These are phyloP conservation scores for Thalassiosira exigua DNA, from an alignment of 352 stramenopile species.

Conservation along the genomic window DNA sequence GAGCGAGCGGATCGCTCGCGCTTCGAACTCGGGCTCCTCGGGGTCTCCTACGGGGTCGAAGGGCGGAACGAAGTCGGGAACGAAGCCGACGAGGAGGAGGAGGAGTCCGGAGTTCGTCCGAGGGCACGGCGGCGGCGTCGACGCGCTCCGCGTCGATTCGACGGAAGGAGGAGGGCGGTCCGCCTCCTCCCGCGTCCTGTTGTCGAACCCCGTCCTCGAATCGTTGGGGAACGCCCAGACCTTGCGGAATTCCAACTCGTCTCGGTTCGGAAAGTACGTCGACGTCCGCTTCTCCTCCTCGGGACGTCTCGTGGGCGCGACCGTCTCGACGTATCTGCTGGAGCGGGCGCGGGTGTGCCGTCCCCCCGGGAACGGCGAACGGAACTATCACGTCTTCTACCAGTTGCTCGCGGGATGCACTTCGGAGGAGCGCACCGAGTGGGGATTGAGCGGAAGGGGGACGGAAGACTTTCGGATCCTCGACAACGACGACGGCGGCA, in stretches of 20 bases:
- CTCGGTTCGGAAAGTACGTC: slow-evolving; percentile 94
- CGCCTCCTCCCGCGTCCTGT: slow-evolving; percentile 87
- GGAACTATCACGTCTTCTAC: slow-evolving; percentile 97
- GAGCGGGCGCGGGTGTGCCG: slow-evolving; percentile 94
- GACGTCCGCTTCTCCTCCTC: slow-evolving; percentile 88
- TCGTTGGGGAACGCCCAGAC: slow-evolving; percentile 96
- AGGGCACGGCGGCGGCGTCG: background rate
- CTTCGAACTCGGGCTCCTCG: background rate
- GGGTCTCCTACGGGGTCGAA: background rate
- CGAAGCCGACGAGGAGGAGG: slow-evolving; percentile 28
- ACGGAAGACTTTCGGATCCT: slow-evolving; percentile 89
- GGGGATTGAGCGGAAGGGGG: slow-evolving; percentile 81
- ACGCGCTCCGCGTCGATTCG: background rate
- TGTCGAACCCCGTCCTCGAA: slow-evolving; percentile 92
- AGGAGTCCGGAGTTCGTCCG: too few species aligned
- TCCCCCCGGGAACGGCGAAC: slow-evolving; percentile 89
- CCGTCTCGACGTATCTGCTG: slow-evolving; percentile 89
- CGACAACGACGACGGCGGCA: too few species aligned
- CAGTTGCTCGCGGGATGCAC: slow-evolving; percentile 89
- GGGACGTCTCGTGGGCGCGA: slow-evolving; percentile 70
- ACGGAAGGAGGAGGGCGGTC: slow-evolving; percentile 53
- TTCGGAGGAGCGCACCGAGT: slow-evolving; percentile 80
- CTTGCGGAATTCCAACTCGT: slow-evolving; percentile 95
- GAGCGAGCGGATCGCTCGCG: slow-evolving; percentile 9
- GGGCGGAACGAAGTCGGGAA: background rate